Conservation (phyloP, 495 filamentous ascomycete species). For the Coniosporium apollinis region DNA sequence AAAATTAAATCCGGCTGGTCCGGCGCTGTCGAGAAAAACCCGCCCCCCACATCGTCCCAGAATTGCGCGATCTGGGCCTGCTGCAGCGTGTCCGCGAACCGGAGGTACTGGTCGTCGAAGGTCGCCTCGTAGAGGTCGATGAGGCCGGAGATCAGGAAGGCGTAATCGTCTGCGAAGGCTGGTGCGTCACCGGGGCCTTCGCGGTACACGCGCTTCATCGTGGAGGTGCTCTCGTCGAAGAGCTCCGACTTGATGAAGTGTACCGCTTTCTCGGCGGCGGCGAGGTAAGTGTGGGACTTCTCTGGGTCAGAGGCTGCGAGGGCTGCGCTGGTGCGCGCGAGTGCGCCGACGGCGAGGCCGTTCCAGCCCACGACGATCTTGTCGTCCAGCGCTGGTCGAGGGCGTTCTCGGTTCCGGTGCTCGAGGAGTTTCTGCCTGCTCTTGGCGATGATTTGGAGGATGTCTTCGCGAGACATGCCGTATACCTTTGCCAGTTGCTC, state of each 20-base stretch:
- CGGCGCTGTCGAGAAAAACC: conserved; percentile 72
- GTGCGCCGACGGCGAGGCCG: conserved; percentile 71
- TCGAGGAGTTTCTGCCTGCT: conserved; percentile 54
- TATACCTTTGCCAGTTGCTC: conserved; percentile 60
- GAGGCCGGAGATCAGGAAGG: conserved; percentile 69
- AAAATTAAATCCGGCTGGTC: conserved; percentile 59
- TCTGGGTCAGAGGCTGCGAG: conserved; percentile 42
- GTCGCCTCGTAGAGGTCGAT: conserved; percentile 81
- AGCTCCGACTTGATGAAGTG: conserved; percentile 64
- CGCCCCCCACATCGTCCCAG: conserved; percentile 35
- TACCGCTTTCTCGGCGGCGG: conserved; percentile 51
- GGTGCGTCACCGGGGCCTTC: conserved; percentile 52
- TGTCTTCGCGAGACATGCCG: conserved; percentile 55
- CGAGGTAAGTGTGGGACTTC: conserved; percentile 40
- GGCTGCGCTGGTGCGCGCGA: conserved; percentile 56
- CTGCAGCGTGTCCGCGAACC: conserved; percentile 74
- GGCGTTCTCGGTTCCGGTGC: conserved; percentile 58
- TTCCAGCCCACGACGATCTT: conserved; percentile 85
- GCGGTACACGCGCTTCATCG: conserved; percentile 60
- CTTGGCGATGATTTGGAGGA: conserved; percentile 48
- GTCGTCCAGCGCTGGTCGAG: conserved; percentile 71
- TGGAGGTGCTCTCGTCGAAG: conserved; percentile 44
- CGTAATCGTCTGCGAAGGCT: conserved; percentile 92
- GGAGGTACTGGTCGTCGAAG: conserved; percentile 59
- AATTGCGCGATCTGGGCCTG: conserved; percentile 30